Percentiles rank a stretch among this genome's conserved stretches.
phyloP scores from a whole-genome alignment of 2,329 filamentous ascomycete species.

The Alternaria rosae region DNA sequence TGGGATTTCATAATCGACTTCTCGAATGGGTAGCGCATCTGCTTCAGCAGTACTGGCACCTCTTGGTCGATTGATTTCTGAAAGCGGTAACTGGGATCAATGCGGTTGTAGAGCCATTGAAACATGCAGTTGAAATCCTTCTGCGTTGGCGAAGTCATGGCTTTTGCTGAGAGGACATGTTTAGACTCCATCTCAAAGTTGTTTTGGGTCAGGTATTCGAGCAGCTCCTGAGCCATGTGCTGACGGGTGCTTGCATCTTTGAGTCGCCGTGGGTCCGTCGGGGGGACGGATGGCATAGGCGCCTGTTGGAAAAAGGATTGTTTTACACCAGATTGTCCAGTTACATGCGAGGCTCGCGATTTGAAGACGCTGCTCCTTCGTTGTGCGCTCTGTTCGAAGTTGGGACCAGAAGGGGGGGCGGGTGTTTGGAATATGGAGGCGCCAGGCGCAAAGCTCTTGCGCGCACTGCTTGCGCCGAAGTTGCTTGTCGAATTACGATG shows the following conservation, averaged over 20 bases:
- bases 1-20: conserved; percentile 96
- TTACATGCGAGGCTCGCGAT: conserved; percentile 66
- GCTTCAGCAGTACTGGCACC: conserved; percentile 89
- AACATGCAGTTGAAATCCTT: conserved; percentile 99
- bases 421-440: conserved; percentile 57
- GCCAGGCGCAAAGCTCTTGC: conserved; percentile 75
- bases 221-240: conserved; percentile 84
- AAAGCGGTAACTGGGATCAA: conserved; percentile 92
- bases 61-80: conserved; percentile 95
- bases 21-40: conserved; percentile 92
- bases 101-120: conserved; percentile 95
- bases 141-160: conserved; percentile 91
- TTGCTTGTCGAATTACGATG: conserved; percentile 82
- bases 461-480: conserved; percentile 63
- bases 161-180: conserved; percentile 87
- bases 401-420: conserved; percentile 54
- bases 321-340: conserved; percentile 71
- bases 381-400: conserved; percentile 64
- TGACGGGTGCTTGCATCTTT: conserved; percentile 81
- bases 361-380: conserved; percentile 76
- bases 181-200: conserved; percentile 99
- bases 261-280: conserved; percentile 84
- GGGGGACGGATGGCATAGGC: conserved; percentile 80
- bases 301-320: conserved; percentile 96
- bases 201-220: conserved; percentile 90